Evolutionary conservation across 306 rosid species (phyloP), one percentile per base, ranked within the genome.

Genomic region (Dryas alaskensis): DNA sequence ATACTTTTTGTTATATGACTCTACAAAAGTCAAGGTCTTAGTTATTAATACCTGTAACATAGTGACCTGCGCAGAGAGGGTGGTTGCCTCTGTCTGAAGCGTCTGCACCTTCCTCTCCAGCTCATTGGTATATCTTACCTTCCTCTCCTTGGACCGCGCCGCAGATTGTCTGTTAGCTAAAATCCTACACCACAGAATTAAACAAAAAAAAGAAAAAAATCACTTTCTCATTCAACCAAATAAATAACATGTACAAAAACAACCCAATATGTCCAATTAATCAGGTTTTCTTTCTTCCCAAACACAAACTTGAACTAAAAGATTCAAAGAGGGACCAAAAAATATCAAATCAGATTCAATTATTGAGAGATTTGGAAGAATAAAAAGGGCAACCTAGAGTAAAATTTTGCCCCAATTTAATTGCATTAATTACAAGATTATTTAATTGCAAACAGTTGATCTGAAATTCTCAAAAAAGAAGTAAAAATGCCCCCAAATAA

Each of bases 151-250:
- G 1, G 99, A 94, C 66, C 99, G 80, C 5, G 99, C 97, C 7
- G 99, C 99, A 7, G 99, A 94, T 84, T 92, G 97, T 73, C 99
- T 87, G 61, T 94, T 94, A 3, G 97, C 97, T 50, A 92, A 93
- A 75, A 94, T 90, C 92, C 99, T 94, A 66, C 53, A 63, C 69
- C 60, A 39, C 60, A 73, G 53, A 54, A 10, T 7, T 10, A 22
- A 31, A 31, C 37, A 31, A 16, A 53, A 19, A 45, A 50, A 5
- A n/a, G 3, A n/a, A 27, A 39, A 73, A 47, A 52, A 10, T 61
- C 64, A 52, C 65, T 53, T 67, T 45, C 79, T 43, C 75, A 75
- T 65, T 53, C 62, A 5, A 53, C 53, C 14, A 68, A 51, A 68
- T 7, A 14, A 52, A 52, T 52, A 9, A 58, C 31, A 46, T 45